Evolutionary conservation across 768 basidiomycete species (phyloP), one percentile per base, ranked within the genome.

Genomic region (Pleurotus citrinopileatus): DNA sequence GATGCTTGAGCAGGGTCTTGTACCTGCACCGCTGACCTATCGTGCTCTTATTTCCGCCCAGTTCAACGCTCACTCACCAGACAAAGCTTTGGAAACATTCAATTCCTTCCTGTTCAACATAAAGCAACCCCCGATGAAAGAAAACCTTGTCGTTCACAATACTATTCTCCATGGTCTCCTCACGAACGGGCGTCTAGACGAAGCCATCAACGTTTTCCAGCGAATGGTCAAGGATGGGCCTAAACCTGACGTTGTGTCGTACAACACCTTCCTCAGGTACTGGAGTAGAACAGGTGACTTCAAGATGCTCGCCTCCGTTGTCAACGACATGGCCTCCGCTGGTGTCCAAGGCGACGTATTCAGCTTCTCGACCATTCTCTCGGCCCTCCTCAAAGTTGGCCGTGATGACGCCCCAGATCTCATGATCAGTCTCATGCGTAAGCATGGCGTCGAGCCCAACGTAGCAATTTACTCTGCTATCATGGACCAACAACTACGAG

Each of bases 281-380:
- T 81, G 89, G 62, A 79, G 79, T 12, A 78, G 82, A 32, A 79
- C 73, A 45, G 75, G 77, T 25, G 82, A 94, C 65, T 77, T 91
- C 61, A 77, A 80, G 51, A 73, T 71, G 1, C 73, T 95, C 56
- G 81, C 83, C 2, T 58, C 67, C 15, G 66, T 84, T 20, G 69
- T 98, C 43, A 76, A 77, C 43, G 67, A 74, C 54, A 83, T 96
- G 73, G 67, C 73, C 22, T 64, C 73, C 12, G 74, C 70, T 1
- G 75, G 76, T 0, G 62, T 96, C 28, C 60, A 69, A 19, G 89
- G 92, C 5, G 91, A 98, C 65, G 81, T 89, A 9, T 83, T 86
- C 68, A 97, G 89, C 0, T 98, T 87, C 67, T 93, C 94, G 3
- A 93, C 86, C 10, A 77, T 98, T 27, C 82, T 98, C 15, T 82